A percentile compares a stretch with the other conserved stretches of the same genome.
phyloP scores from a whole-genome alignment of 1,139 yeast genomes.

The Saccharomyces hybrid region DNA sequence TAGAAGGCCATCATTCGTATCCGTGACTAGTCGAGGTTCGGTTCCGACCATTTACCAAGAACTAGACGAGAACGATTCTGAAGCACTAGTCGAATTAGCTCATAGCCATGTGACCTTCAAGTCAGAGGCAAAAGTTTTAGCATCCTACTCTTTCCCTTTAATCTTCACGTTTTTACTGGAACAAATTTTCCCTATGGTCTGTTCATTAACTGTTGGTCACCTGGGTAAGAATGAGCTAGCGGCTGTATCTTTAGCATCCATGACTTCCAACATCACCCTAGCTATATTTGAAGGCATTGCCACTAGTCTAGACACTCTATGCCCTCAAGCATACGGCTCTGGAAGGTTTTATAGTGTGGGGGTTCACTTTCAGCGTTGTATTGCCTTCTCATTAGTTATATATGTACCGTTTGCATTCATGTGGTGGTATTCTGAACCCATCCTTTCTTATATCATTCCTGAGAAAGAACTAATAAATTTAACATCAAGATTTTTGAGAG shows the following conservation, averaged over 20 bases:
- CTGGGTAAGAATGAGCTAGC: slow-evolving; percentile 66
- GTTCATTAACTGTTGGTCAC: slow-evolving; percentile 66
- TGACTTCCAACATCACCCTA: slow-evolving; percentile 80
- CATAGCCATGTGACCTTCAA: slow-evolving; percentile 40
- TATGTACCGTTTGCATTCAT: slow-evolving; percentile 55
- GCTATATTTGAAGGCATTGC: slow-evolving; percentile 86
- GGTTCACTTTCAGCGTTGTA: slow-evolving; percentile 55
- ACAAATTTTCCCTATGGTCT: slow-evolving; percentile 64
- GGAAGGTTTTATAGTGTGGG: slow-evolving; percentile 57
- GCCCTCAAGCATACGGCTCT: slow-evolving; percentile 79
- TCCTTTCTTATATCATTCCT: slow-evolving; percentile 45
- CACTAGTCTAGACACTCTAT: slow-evolving; percentile 78
- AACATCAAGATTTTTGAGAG: slow-evolving; percentile 58
- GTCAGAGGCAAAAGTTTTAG: slow-evolving; percentile 43
- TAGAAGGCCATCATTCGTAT: slow-evolving; percentile 25
- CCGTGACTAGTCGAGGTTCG: slow-evolving; percentile 30
- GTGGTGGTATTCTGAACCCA: slow-evolving; percentile 59
- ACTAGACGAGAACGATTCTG: slow-evolving; percentile 29
- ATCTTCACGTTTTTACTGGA: slow-evolving; percentile 64
- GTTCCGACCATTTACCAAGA: slow-evolving; percentile 30
- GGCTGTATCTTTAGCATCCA: slow-evolving; percentile 78
- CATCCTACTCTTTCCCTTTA: slow-evolving; percentile 55
- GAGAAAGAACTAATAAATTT: slow-evolving; percentile 50
- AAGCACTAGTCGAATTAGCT: slow-evolving; percentile 39
- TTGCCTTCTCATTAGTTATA: slow-evolving; percentile 46